Evolutionary conservation across 2,329 filamentous ascomycete species (phyloP), one percentile per base, ranked within the genome.

Genomic region (Clonostachys rhizophaga): DNA sequence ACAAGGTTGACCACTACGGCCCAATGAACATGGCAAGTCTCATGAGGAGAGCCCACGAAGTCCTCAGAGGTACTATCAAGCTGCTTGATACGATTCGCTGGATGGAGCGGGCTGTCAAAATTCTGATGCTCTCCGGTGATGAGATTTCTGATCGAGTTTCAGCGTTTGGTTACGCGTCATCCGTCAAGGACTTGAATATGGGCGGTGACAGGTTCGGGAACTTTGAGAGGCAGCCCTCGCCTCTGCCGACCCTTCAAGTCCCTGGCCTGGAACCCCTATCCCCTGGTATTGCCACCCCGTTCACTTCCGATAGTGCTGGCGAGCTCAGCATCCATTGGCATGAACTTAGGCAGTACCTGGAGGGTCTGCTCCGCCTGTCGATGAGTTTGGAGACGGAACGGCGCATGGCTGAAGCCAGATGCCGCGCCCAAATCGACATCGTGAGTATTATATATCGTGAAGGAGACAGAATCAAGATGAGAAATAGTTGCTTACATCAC

Each of bases 31-130:
- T 71, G 49, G 72, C 71, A 4, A 66, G 69, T 43, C 61, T 74
- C 16, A 74, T 74, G 71, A 73, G 73, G 54, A 64, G 69, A 43
- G 70, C 70, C 0, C 71, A 74, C 35, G 69, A 72, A 39, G 70
- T 71, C 2, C 56, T 74, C 20, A 72, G 72, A 47, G 67, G 66
- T 12, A 67, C 68, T 2, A 72, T 74, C 44, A 67, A 72, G 47
- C 56, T 74, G 9, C 60, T 74, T 1, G 70, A 74, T 43, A 74
- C 71, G 2, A 61, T 74, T 34, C 58, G 68, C 18, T 74, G 71
- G 71, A 72, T 73, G 65, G 71, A 74, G 50, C 63, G 71, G 8
- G 70, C 68, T 2, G 55, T 73, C 34, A 71, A 70, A 51, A 59
- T 73, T 14, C 56, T 74, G 47, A 64, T 74, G 11, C 58, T 70